Conservation (phyloP, 306 rosid genomes). For the Elaeagnus macrophylla region DNA sequence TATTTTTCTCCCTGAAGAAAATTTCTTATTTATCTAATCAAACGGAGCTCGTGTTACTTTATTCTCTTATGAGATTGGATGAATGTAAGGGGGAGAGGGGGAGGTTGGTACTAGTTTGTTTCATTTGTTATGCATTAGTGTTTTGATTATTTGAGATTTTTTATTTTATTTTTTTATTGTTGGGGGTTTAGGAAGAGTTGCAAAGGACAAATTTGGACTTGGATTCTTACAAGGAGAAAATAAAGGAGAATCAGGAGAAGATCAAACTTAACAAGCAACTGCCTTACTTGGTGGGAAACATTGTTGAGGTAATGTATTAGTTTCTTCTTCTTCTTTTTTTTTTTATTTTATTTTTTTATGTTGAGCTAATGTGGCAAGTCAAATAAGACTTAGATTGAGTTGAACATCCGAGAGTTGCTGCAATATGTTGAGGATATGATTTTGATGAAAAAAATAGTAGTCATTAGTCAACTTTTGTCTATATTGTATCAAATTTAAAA, state of each 20-base stretch:
- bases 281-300: slow-evolving; percentile 92
- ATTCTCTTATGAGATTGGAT: too few species aligned
- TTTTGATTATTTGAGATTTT: not conserved
- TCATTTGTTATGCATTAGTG: not conserved
- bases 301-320: slow-evolving; percentile 59
- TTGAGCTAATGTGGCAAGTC: too few species aligned
- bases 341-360: not conserved
- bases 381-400: too few species aligned
- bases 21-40: too few species aligned
- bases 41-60: too few species aligned
- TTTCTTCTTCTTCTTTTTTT: not conserved
- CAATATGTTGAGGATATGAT: too few species aligned
- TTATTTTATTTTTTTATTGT: not conserved
- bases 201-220: slow-evolving; percentile 76
- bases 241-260: slow-evolving; percentile 91
- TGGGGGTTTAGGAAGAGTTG: slow-evolving; percentile 62
- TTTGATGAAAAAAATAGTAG: too few species aligned
- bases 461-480: too few species aligned
- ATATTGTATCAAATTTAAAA: too few species aligned
- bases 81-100: too few species aligned
- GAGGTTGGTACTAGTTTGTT: too few species aligned
- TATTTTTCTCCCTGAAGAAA: not conserved
- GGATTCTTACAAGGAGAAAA: slow-evolving; percentile 78
- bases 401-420: too few species aligned
- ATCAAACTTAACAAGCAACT: slow-evolving; percentile 92